Base-by-base conservation (phyloP, 768 basidiomycete genomes). In the Glaciozyma antarctica region DNA sequence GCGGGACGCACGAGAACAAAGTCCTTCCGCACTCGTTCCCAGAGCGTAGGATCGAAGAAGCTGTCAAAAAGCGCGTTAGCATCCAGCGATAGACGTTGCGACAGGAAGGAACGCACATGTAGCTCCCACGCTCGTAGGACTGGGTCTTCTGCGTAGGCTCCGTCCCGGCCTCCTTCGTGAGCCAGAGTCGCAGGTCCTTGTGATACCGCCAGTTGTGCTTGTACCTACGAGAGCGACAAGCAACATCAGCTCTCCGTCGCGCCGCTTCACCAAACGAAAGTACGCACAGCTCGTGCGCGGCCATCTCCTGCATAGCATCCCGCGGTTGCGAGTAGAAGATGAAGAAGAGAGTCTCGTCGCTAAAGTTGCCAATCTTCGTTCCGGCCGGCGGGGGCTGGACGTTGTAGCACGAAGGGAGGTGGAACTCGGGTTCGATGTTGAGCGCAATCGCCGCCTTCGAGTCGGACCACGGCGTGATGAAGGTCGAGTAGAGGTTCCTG, bases 381-480 rank as follows among this genome's bases (percentile, higher is more conserved):
- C 88, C 86, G 6, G 88, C 88, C 45, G 88, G 87, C 54, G 90
- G 85, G 43, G 93, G 86, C 72, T 88, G 86, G 56, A 95, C 92
- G 77, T 86, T 91, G 67, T 98, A 98, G 78, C 92, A 95, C 34
- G 84, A 80, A 48, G 93, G 93, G 56, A 93, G 82, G 72, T 88
- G 86, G 76, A 86, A 95, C 75, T 92, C 88, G 17, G 94, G 92
- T 77, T 98, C 92, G 66, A 94, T 86, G 63, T 84, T 82, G 74
- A 85, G 85, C 70, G 87, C 86, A 52, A 86, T 86, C 34, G 76
- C 70, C 69, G 87, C 69, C 38, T 76, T 86, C 69, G 90, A 86
- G 77, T 94, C 92, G 68, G 89, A 85, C 92, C 92, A 98, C 32
- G 93, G 93, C 63, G 94, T 93, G 74, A 94, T 89, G 79, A 98